Evolutionary conservation across 1,284 basidiomycete species (phyloP), one percentile per base, ranked within the genome.

Genomic region (Sporisorium scitamineum): DNA sequence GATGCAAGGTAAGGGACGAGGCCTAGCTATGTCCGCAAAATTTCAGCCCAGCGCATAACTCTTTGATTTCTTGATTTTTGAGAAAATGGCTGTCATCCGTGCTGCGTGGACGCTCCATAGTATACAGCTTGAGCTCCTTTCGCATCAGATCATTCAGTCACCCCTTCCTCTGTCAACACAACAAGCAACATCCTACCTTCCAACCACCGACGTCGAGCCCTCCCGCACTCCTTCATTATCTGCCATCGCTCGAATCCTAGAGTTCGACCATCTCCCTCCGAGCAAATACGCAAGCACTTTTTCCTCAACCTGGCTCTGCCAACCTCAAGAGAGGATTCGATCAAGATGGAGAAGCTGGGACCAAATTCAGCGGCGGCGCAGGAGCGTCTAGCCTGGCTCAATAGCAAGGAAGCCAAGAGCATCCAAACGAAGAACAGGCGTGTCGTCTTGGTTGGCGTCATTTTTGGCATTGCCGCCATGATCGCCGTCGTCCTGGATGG

Each of bases 401-500:
- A 75, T 14, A 51, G 54, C 61, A 75, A 75, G 50, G 52, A 67
- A 13, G 61, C 72, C 3, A 63, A 65, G 22, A 61, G 55, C 20
- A 66, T 70, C 31, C 57, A 69, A 5, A 56, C 53, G 13, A 76
- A 67, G 26, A 76, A 67, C 34, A 69, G 59, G 51, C 72, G 69
- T 32, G 55, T 73, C 41, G 67, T 76, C 41, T 27, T 74, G 32
- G 29, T 53, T 22, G 61, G 61, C 48, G 52, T 62, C 11, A 22
- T 70, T 11, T 27, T 78, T 16, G 78, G 78, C 16, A 34, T 78
- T 16, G 58, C 52, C 27, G 75, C 62, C 55, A 60, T 69, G 47
- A 42, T 62, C 16, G 74, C 57, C 10, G 53, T 76, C 50, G 56
- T 76, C 13, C 47, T 61, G 37, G 55, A 64, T 31, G 64, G 64